Conservation (phyloP, 1,139 yeast species). For the Yamadazyma membranifaciens region DNA sequence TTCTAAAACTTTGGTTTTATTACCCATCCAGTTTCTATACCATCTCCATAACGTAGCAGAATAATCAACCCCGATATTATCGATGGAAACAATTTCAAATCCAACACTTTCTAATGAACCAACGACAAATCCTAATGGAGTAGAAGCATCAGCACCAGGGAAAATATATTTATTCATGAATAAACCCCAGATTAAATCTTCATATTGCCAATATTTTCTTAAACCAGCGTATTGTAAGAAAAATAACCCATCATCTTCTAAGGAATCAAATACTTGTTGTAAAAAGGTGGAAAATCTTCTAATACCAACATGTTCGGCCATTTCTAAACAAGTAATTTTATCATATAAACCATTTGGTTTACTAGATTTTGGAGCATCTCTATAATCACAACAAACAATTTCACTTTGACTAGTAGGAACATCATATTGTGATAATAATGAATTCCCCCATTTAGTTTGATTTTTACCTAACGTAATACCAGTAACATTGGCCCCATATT, state of each 20-base stretch:
- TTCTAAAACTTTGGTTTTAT: slow-evolving; percentile 71
- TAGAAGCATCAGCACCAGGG: slow-evolving; percentile 98
- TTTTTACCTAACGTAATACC: slow-evolving; percentile 89
- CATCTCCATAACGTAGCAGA: slow-evolving; percentile 91
- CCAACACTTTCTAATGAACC: slow-evolving; percentile 79
- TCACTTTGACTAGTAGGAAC: slow-evolving; percentile 66
- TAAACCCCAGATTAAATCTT: slow-evolving; percentile 91
- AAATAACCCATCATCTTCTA: slow-evolving; percentile 89
- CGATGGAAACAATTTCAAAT: slow-evolving; percentile 80
- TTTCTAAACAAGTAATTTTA: slow-evolving; percentile 88
- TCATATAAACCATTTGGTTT: slow-evolving; percentile 64
- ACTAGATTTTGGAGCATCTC: slow-evolving; percentile 79
- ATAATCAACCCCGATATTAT: slow-evolving; percentile 90
- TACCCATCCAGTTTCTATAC: slow-evolving; percentile 93
- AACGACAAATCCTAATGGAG: slow-evolving; percentile 84
- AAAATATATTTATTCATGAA: slow-evolving; percentile 95
- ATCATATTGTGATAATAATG: slow-evolving; percentile 66
- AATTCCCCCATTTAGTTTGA: slow-evolving; percentile 89
- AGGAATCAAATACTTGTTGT: slow-evolving; percentile 77
- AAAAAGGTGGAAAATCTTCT: slow-evolving; percentile 77
- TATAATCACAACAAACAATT: slow-evolving; percentile 82
- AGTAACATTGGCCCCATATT: slow-evolving; percentile 82
- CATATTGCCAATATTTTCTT: slow-evolving; percentile 93
- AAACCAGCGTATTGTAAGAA: slow-evolving; percentile 88
- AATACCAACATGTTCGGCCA: slow-evolving; percentile 97